Evolutionary conservation across 305 asterid genomes (phyloP), one percentile per base, ranked within the genome.

Genomic region (Fraxinus albicans): DNA sequence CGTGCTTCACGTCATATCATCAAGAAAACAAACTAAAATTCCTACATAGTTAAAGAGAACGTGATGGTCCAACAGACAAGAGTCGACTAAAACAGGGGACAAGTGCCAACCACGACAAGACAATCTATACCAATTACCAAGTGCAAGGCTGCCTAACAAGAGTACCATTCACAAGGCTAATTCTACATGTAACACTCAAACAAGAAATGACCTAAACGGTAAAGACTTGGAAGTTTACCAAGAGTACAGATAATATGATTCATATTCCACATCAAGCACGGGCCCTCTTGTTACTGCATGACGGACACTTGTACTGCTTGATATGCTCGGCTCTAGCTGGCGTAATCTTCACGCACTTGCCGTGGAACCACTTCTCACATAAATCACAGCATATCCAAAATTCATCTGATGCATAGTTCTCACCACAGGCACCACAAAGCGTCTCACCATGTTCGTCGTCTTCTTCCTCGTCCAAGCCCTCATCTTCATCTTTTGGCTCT

Each of bases 331-430:
- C 98, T 77, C 84, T 86, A 40, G 96, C 95, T 34, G 97, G 95
- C 6, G 96, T 93, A 74, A 94, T 89, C 91, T 93, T 93, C 81
- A 93, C 97, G 21, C 98, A 94, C 85, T 93, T 88, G 6, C 98
- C 98, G 58, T 93, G 98, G 86, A 90, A 93, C 98, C 98, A 94
- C 83, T 88, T 92, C 89, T 92, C 96, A 27, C 97, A 92, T 13
- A 87, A 81, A 83, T 94, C 97, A n/a, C 97, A 94, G 83, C 94
- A 91, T 76, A 91, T 94, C 97, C 98, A 94, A 88, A 92, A 94
- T 36, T 92, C 94, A 55, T 91, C 91, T 0, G 93, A 85, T 75
- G 90, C 90, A 58, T 92, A 89, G 81, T 90, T 89, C 25, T 88
- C 93, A 0, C 91, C 93, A 77, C 98, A 94, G 8, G 91, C 88